Percentiles rank a stretch among this genome's conserved stretches.
These are phyloP conservation scores for Pleurotus eryngii DNA, from an alignment of 768 basidiomycete species.

Conservation along the genomic window DNA sequence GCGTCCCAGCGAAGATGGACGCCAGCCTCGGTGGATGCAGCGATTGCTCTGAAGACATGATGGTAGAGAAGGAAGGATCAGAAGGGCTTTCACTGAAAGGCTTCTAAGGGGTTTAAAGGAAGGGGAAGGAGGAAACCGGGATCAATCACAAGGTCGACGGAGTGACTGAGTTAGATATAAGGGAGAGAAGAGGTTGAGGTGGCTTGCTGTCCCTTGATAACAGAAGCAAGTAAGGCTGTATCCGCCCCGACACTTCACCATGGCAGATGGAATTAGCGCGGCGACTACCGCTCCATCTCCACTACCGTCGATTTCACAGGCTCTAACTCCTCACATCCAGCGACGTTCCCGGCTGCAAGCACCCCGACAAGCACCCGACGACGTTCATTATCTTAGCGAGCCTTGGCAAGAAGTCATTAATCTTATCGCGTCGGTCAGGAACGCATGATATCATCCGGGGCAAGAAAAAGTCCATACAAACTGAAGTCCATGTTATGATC, in stretches of 20 bases:
- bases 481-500: conserved; percentile 8
- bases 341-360: conserved; percentile 20
- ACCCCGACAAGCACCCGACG: conserved; percentile 9
- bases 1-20: conserved; percentile 67
- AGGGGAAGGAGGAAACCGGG: conserved; percentile 9
- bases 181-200: conserved; percentile 2
- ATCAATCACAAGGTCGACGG: conserved; percentile 14
- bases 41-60: conserved; percentile 36
- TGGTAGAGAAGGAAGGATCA: conserved; percentile 18
- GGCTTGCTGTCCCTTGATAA: conserved; percentile 6
- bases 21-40: conserved; percentile 75
- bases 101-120: conserved; percentile 5
- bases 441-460: background rate
- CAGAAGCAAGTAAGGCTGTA: background rate
- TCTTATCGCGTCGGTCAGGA: background rate
- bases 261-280: conserved; percentile 21
- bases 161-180: conserved; percentile 6
- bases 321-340: conserved; percentile 7
- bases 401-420: conserved; percentile 18
- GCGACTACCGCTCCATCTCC: conserved; percentile 25
- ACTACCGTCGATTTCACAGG: conserved; percentile 11
- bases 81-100: conserved; percentile 8
- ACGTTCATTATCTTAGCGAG: conserved; percentile 2
- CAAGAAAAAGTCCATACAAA: background rate
- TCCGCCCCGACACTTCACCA: conserved; percentile 19